Conservation (phyloP, 805 yeast species). For the Candida tammaniensis region DNA sequence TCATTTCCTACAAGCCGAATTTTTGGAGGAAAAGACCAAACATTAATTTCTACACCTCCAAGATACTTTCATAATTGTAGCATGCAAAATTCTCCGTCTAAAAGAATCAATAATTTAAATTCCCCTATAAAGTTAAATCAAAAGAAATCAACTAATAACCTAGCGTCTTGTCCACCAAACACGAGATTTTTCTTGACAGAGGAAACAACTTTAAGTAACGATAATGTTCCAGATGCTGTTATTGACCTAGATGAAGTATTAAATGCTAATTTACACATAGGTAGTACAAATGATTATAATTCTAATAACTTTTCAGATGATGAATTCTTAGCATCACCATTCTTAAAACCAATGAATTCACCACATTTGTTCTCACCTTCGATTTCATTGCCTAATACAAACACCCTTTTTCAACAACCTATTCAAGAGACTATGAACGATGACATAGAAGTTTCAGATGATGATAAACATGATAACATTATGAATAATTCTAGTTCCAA, state of each 20-base stretch:
- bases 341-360: slow-evolving; percentile 16
- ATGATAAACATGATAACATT: slow-evolving; percentile 6
- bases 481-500: background rate
- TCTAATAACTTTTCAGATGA: slow-evolving; percentile 21
- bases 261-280: slow-evolving; percentile 29
- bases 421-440: slow-evolving; percentile 23
- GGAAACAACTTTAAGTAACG: slow-evolving; percentile 23
- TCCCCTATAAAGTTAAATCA: slow-evolving; percentile 32
- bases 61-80: slow-evolving; percentile 3
- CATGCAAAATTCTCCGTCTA: slow-evolving; percentile 14
- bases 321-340: slow-evolving; percentile 31
- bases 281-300: slow-evolving; percentile 7
- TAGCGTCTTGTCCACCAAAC: background rate
- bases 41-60: slow-evolving; percentile 14
- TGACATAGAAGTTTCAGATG: slow-evolving; percentile 8
- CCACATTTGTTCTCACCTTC: slow-evolving; percentile 16
- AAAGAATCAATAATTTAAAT: slow-evolving; percentile 21
- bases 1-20: slow-evolving; percentile 23
- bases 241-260: slow-evolving; percentile 40
- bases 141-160: slow-evolving; percentile 15
- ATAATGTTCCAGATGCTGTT: slow-evolving; percentile 37
- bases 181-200: slow-evolving; percentile 29
- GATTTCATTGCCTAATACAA: slow-evolving; percentile 12
- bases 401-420: slow-evolving; percentile 26
- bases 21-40: slow-evolving; percentile 1